Evolutionary conservation across 495 filamentous ascomycete genomes (phyloP), one percentile per base, ranked within the genome.

Genomic region (Aspergillus panamensis): DNA sequence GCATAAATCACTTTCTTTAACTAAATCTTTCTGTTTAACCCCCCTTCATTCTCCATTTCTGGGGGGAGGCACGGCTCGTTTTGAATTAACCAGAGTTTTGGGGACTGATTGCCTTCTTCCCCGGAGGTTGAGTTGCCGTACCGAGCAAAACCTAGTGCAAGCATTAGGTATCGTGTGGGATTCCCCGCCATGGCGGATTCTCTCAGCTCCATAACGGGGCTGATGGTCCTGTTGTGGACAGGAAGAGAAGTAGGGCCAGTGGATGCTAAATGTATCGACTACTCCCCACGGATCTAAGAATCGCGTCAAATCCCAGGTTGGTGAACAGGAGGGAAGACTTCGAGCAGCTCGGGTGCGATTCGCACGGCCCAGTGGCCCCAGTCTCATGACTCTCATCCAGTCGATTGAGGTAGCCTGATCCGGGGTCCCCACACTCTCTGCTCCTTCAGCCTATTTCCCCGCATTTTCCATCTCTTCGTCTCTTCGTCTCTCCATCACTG

Each of bases 111-210:
- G 20, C 8, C 25, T 49, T 16, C 47, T 21, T 14, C 25, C 31
- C 12, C n/a, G 50, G 50, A 45, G 50, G 10, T 16, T 13, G 50
- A 33, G 19, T 20, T 39, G 32, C 33, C 16, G 50, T 19, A 40
- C 50, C 50, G 50, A 33, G 50, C 33, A 52, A 25, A 52, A 52
- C n/a, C n/a, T n/a, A n/a, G n/a, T n/a, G n/a, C n/a, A n/a, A n/a
- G n/a, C n/a, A n/a, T n/a, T n/a, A n/a, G n/a, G n/a, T n/a, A n/a
- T n/a, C n/a, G n/a, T n/a, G n/a, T n/a, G n/a, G n/a, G n/a, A n/a
- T n/a, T n/a, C n/a, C n/a, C n/a, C n/a, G 30, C 30, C 25, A 25
- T 25, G 48, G 48, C 29, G 32, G 14, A 39, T 39, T 8, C 48
- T 14, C 3, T 16, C 14, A 50, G 48, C 48, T 13, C 5, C 10